Base-by-base conservation (phyloP, 1,139 yeast genomes). In the Suhomyces bribrorum region DNA sequence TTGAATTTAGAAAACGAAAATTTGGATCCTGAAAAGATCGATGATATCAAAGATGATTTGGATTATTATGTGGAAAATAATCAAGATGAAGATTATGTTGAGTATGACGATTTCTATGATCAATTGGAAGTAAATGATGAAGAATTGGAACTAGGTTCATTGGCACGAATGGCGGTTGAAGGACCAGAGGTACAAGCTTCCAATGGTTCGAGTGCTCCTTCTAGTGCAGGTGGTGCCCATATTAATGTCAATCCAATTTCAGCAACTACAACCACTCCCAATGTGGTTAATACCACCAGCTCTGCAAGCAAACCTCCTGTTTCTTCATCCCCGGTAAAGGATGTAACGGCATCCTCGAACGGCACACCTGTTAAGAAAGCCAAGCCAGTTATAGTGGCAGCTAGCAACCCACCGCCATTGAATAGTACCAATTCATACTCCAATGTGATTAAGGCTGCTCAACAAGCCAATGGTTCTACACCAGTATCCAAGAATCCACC, bases 61-160 rank as follows among this genome's bases (percentile, higher is more conserved):
- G 88, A 79, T 50, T 92, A 90, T 63, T 92, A 89, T 59, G 96
- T 94, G 31, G 97, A 92, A 47, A 86, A 92, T 47, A 94, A 92
- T 57, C 95, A 86, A 62, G 97, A 89, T 41, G 95, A 83, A n/a
- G 96, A 90, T 54, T 94, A 89, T 61, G 86, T 92, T 16, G 97
- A 92, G 56, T 96, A 92, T 61, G 97, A 92, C 53, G 92, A 89
- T 25, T 81, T 92, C 47, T 92, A 92, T 59, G 97, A 92, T 50
- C 89, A 82, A 42, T 75, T 92, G 48, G 92, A 86, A 38, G 75
- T 88, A 36, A 79, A 54, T 15, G 54, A 47, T 29, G 53, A 50
- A 17, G 85, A 79, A 34, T 81, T 77, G 37, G 70, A 69, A 49
- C 66, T 52, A 6, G 82, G 79, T 17, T 66, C 69, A 18, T 71